Evolutionary conservation across 148 eudicot species (phyloP), one percentile per base, ranked within the genome.

Genomic region (Simmondsia chinensis): DNA sequence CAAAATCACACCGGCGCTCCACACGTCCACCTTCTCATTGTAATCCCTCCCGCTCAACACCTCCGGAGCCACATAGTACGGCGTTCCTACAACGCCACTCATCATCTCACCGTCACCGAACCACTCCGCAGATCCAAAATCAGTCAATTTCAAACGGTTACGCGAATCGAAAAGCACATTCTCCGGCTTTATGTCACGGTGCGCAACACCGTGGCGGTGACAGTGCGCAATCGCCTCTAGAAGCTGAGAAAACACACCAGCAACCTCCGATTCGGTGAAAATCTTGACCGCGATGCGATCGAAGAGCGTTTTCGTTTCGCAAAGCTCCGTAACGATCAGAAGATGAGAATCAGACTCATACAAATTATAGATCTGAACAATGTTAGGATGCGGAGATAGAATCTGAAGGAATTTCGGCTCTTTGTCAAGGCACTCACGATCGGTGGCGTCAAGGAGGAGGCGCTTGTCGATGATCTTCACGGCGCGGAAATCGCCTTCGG

Each of bases 1-100:
- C 50, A 80, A 33, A 56, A 80, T 64, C 30, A 80, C 87, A 6
- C 87, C 79, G 2, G 66, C 73, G 29, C 87, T 80, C 87, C 87
- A 80, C 9, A 80, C 62, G 45, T 79, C 87, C 0, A 65, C 74
- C 61, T 75, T 72, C 66, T 79, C 82, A 8, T 43, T 42, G 22
- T 79, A 79, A 0, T 69, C 79, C 61, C 64, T 44, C 6, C 82
- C 87, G 4, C 51, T 37, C 48, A 75, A 31, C 13, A 79, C 79
- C 72, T 79, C 87, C 2, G 87, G 82, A n/a, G 87, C 87, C n/a
- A 79, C 82, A 6, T 75, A 79, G 33, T 71, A 79, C 39, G 87
- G 87, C 37, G 82, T 79, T 39, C 87, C 87, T 5, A 79, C 87
- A 4, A 75, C 54, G 9, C 86, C 86, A 0, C 44, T 60, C 82